Percentiles rank a stretch among this genome's conserved stretches.
Conservation (phyloP, 2,329 filamentous ascomycete genomes). For the Aspergillus sp. region DNA sequence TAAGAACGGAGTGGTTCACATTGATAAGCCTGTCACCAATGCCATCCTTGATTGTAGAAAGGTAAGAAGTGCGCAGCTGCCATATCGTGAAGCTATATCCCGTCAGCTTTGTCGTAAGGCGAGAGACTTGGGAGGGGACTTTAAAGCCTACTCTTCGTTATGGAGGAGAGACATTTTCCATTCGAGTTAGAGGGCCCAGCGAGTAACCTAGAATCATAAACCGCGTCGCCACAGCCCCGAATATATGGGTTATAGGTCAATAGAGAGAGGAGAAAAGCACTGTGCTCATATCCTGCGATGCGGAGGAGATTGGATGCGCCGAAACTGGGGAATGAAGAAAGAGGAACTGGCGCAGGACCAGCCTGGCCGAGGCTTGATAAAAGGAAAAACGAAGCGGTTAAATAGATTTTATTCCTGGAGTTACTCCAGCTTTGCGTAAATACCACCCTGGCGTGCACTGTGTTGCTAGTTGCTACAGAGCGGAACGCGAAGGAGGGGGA, state of each 20-base stretch:
- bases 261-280: neutral
- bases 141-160: slow-evolving; percentile 50
- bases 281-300: slow-evolving; percentile 9
- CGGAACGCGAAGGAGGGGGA: neutral
- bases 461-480: neutral
- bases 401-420: neutral
- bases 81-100: slow-evolving; percentile 61
- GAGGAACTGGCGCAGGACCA: slow-evolving; percentile 32
- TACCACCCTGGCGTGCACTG: neutral
- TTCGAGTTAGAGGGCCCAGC: neutral
- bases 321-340: slow-evolving; percentile 10
- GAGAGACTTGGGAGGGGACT: neutral
- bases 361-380: slow-evolving; percentile 24
- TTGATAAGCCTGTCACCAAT: slow-evolving; percentile 66
- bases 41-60: slow-evolving; percentile 64
- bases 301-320: slow-evolving; percentile 16
- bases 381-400: slow-evolving; percentile 1
- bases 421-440: neutral
- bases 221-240: neutral
- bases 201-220: neutral
- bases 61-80: slow-evolving; percentile 64
- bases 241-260: slow-evolving; percentile 3
- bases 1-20: slow-evolving; percentile 62
- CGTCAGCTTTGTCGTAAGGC: slow-evolving; percentile 8
- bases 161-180: slow-evolving; percentile 50